Conservation (phyloP, 2,329 filamentous ascomycete genomes). For the Fonsecaea erecta region DNA sequence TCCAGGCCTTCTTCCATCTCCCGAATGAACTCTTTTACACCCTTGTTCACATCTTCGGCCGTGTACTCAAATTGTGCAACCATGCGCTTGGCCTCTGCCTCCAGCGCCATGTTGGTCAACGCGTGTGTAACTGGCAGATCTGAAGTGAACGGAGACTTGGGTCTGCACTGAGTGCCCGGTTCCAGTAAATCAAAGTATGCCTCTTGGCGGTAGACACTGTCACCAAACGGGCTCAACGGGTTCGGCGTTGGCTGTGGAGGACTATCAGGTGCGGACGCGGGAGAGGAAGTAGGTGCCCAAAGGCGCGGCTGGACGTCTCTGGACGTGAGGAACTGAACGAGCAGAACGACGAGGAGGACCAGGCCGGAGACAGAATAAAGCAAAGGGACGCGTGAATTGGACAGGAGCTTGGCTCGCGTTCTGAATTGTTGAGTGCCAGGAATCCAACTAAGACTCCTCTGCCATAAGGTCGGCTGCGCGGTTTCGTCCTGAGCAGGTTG, state of each 20-base stretch:
- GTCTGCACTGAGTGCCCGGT: constrained; percentile 38
- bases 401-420: constrained; percentile 28
- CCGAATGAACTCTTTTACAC: constrained; percentile 80
- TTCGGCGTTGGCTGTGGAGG: constrained; percentile 8
- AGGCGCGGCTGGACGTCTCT: constrained; percentile 17
- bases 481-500: constrained; percentile 10
- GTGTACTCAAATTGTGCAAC: constrained; percentile 85
- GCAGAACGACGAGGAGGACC: constrained; percentile 27
- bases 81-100: constrained; percentile 76
- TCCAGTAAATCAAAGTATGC: constrained; percentile 38
- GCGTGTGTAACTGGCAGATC: constrained; percentile 34
- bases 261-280: constrained; percentile 1
- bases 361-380: constrained; percentile 33
- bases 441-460: constrained; percentile 23
- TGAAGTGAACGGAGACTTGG: constrained; percentile 36
- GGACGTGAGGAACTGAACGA: constrained; percentile 28
- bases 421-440: constrained; percentile 30
- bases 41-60: constrained; percentile 75
- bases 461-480: constrained; percentile 24
- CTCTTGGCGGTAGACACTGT: constrained; percentile 39
- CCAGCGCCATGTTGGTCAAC: constrained; percentile 45
- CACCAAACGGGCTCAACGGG: constrained; percentile 35
- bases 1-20: constrained; percentile 87
- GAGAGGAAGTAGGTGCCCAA: constrained; percentile 1
- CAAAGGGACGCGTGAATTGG: constrained; percentile 25